Base-by-base conservation (phyloP, 441 rosid genomes). In the Gossypium aridum region DNA sequence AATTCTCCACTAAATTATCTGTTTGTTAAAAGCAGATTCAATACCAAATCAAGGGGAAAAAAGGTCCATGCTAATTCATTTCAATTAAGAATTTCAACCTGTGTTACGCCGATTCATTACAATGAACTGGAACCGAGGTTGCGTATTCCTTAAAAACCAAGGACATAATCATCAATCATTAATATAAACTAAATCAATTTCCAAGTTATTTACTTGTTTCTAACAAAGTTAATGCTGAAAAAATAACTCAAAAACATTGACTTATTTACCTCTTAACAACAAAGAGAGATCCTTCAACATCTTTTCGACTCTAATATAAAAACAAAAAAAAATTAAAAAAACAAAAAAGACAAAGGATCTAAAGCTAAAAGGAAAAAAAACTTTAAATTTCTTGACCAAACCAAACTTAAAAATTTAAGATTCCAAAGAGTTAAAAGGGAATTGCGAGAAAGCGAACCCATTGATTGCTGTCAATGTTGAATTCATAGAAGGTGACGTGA, bases 281-380 rank as follows among this genome's bases (percentile, higher is more conserved):
- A 62, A 91, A 91, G 3, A 91, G 88, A 68, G 96, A 88, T 78
- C 96, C 96, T 82, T 91, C 96, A 28, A 91, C 96, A 65, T 89
- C 91, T 82, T 91, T 91, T 71, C 96, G 92, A 77, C 93, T 86
- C 96, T 91, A 45, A 37, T 23, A 56, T 9, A 13, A 28, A 59
- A 53, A 65, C 47, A 23, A 39, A 69, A 16, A 4, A 74, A 4
- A 37, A 37, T 1, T 37, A 19, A 70, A 4, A 10, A 2, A 55
- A 70, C 12, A 39, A 39, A 39, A 1, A 39, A 39, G 45, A 39
- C 12, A 39, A 39, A 39, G 45, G 45, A 39, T 39, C 45, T 8
- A 8, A 39, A 39, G 3, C 45, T 39, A 39, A 39, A 39, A 39
- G 45, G 45, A 7, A 39, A 39, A 39, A 39, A 39, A 39, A 39